These are phyloP conservation scores for Nothophoma quercina DNA, from an alignment of 2,329 filamentous ascomycete species.

Conservation along the genomic window DNA sequence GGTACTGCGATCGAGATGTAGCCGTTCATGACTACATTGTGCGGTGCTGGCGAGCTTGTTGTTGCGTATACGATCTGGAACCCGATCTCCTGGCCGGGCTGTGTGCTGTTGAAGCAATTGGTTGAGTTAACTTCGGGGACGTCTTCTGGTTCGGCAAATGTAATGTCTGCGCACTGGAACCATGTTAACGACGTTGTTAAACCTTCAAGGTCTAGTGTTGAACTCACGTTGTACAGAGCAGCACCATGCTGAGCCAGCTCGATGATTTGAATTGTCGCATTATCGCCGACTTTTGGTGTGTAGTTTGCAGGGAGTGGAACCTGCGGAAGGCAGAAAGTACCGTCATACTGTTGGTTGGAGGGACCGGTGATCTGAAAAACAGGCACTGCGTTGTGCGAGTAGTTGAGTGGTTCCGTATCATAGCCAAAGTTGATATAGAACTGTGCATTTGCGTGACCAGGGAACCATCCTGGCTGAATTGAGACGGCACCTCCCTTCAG, in stretches of 20 bases:
- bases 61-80: constrained; percentile 79
- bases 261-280: constrained; percentile 88
- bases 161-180: constrained; percentile 90
- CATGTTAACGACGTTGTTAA: neutral
- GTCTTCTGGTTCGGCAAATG: constrained; percentile 81
- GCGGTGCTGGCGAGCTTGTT: constrained; percentile 41
- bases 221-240: constrained; percentile 76
- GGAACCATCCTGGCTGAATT: constrained; percentile 95
- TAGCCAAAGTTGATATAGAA: constrained; percentile 93
- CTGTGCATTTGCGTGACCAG: constrained; percentile 81
- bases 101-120: constrained; percentile 88
- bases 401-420: constrained; percentile 81
- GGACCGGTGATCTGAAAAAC: constrained; percentile 86
- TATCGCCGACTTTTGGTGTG: constrained; percentile 79
- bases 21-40: constrained; percentile 32
- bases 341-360: constrained; percentile 82
- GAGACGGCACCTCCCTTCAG: constrained; percentile 84
- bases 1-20: constrained; percentile 40
- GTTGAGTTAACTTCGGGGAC: constrained; percentile 76
- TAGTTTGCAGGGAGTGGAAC: constrained; percentile 80
- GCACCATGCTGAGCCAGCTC: constrained; percentile 86
- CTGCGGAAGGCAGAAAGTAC: constrained; percentile 87
- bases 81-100: constrained; percentile 58
- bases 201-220: neutral
- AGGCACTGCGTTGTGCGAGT: constrained; percentile 82